phyloP scores from a whole-genome alignment of 139 green algal species.

The Microglena sp. region DNA sequence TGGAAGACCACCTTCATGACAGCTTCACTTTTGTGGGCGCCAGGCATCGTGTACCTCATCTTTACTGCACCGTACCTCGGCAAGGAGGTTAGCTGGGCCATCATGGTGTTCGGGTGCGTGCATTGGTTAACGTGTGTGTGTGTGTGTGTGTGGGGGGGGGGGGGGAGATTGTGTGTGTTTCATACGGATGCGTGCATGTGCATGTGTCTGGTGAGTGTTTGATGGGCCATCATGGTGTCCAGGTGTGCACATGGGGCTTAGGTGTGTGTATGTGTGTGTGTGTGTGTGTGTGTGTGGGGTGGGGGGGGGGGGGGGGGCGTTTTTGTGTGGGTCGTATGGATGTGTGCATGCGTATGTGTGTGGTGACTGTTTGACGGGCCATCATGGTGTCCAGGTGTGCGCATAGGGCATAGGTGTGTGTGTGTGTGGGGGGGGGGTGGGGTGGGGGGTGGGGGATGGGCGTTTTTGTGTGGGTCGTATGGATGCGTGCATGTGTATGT shows the following conservation, averaged over 20 bases:
- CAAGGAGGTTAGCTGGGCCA: conserved; percentile 16
- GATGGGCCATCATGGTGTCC: background rate
- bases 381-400: background rate
- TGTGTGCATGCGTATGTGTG: background rate
- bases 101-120: conserved; percentile 39
- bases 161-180: background rate
- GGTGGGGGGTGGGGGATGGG: no score
- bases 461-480: no score
- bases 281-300: background rate
- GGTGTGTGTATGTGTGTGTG: background rate
- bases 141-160: background rate
- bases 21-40: conserved; percentile 46
- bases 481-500: no score
- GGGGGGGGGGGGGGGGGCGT: background rate
- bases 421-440: no score
- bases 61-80: conserved; percentile 56
- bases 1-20: conserved; percentile 59
- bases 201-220: no score
- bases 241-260: background rate
- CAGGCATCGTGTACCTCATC: conserved; percentile 53
- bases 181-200: background rate
- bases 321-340: background rate
- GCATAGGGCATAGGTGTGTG: no score
- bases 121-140: conserved; percentile 16
- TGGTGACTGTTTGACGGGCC: background rate